Evolutionary conservation across 441 rosid species (phyloP).

Genomic region (Aleurites moluccanus): DNA sequence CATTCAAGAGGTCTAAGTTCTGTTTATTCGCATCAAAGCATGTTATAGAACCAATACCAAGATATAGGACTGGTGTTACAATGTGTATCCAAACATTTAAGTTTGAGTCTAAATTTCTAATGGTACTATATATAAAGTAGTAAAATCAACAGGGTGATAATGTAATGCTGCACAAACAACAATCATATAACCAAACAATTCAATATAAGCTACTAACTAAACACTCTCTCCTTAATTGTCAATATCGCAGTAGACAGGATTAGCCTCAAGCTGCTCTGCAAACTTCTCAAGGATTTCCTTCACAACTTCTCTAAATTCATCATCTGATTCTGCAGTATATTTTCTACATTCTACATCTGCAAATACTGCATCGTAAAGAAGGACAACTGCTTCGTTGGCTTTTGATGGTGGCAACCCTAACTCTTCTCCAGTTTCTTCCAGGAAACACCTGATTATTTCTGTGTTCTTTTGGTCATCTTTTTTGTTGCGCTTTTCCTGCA

Average conservation of each 20-base stretch:
- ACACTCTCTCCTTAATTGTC: constrained; percentile 20
- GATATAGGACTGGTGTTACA: background rate
- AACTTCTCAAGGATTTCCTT: constrained; percentile 56
- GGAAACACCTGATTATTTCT: constrained; percentile 42
- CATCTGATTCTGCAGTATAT: constrained; percentile 27
- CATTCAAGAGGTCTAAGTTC: background rate
- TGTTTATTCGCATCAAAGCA: constrained; percentile 4
- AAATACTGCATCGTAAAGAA: constrained; percentile 56
- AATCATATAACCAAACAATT: too few relatives aligned
- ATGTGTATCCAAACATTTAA: background rate
- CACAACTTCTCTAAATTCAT: constrained; percentile 37
- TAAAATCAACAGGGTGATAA: constrained; percentile 14
- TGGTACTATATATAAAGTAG: background rate
- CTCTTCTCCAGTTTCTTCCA: constrained; percentile 53
- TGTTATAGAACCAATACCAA: background rate
- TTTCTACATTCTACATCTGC: constrained; percentile 36
- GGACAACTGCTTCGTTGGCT: constrained; percentile 51
- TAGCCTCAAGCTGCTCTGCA: constrained; percentile 59
- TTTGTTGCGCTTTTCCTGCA: constrained; percentile 31
- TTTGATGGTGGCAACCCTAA: constrained; percentile 70
- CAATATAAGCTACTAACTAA: background rate
- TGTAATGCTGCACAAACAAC: constrained; percentile 22
- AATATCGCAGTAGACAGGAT: constrained; percentile 47
- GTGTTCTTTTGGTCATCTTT: constrained; percentile 28
- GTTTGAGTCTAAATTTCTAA: background rate